Percentiles rank a stretch among this genome's conserved stretches.
These are phyloP conservation scores for Phialophora macrospora DNA, from an alignment of 2,329 filamentous ascomycete genomes.

Conservation along the genomic window DNA sequence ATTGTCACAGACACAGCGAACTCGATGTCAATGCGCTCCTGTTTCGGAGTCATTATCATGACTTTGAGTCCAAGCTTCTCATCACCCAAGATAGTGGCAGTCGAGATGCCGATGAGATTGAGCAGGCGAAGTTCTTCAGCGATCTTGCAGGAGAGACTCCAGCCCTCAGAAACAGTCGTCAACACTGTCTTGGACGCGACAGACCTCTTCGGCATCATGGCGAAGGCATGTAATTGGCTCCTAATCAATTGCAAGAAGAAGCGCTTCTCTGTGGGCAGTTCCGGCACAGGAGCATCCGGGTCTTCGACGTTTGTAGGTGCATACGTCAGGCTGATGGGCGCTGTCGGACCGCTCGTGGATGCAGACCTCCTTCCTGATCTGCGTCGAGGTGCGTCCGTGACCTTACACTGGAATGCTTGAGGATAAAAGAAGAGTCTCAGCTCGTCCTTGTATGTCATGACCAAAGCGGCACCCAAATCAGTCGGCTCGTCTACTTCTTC, in stretches of 20 bases:
- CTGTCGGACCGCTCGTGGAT: constrained; percentile 37
- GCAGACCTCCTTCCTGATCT: constrained; percentile 39
- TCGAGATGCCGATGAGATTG: constrained; percentile 52
- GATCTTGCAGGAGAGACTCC: constrained; percentile 48
- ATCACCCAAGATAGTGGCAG: constrained; percentile 40
- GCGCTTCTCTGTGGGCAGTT: constrained; percentile 46
- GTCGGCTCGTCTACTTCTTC: constrained; percentile 37
- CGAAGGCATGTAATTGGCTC: constrained; percentile 42
- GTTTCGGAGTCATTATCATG: constrained; percentile 32
- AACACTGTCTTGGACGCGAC: constrained; percentile 48
- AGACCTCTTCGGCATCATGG: constrained; percentile 45
- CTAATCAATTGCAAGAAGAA: constrained; percentile 52
- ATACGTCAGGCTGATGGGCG: constrained; percentile 46
- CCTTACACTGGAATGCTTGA: constrained; percentile 43
- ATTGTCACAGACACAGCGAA: constrained; percentile 33
- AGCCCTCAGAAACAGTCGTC: constrained; percentile 50
- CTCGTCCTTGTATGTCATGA: constrained; percentile 50
- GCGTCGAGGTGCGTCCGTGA: constrained; percentile 27
- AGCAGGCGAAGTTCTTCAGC: constrained; percentile 53
- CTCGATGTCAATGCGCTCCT: constrained; percentile 38
- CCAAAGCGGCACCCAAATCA: constrained; percentile 45
- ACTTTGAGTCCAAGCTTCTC: constrained; percentile 37
- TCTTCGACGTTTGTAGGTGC: constrained; percentile 38
- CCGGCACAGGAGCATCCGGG: constrained; percentile 23
- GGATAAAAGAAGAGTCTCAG: constrained; percentile 52